Percentiles rank a stretch among this genome's conserved stretches.
phyloP scores from a whole-genome alignment of 73 alveolate genomes.

The Loxodes magnus region DNA sequence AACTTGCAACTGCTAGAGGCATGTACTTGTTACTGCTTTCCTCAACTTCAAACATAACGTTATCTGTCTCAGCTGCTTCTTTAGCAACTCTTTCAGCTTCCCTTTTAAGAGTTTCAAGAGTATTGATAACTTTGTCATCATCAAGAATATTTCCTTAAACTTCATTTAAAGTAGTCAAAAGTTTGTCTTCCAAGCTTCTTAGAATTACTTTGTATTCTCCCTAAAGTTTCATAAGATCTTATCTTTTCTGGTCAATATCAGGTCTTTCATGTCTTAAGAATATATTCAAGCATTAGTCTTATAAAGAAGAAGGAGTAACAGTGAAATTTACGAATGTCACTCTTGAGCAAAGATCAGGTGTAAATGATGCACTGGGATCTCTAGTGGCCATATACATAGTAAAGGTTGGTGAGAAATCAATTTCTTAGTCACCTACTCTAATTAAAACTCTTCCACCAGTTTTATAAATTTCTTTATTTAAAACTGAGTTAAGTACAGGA shows the following conservation, averaged over 20 bases:
- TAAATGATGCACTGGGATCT: conserved; percentile 81
- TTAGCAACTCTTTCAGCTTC: conserved; percentile 78
- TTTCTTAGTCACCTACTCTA: conserved; percentile 97
- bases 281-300: conserved; percentile 91
- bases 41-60: conserved; percentile 85
- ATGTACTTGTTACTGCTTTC: conserved; percentile 70
- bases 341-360: conserved; percentile 98
- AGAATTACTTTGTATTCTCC: conserved; percentile 86
- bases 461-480: conserved; percentile 96
- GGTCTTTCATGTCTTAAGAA: conserved; percentile 95
- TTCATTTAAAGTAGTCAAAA: conserved; percentile 87
- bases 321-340: conserved; percentile 99
- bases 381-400: conserved; percentile 95
- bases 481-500: conserved; percentile 95
- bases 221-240: conserved; percentile 84
- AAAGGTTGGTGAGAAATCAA: conserved; percentile 95
- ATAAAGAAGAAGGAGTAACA: conserved; percentile 92
- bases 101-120: conserved; percentile 93
- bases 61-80: conserved; percentile 86
- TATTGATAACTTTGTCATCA: conserved; percentile 83
- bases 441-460: conserved; percentile 96
- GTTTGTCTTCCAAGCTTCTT: conserved; percentile 93
- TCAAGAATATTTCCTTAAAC: conserved; percentile 96
- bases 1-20: conserved; percentile 80
- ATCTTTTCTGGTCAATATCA: conserved; percentile 90